Evolutionary conservation across 2,329 filamentous ascomycete species (phyloP), one percentile per base, ranked within the genome.

Genomic region (Fusarium equiseti): DNA sequence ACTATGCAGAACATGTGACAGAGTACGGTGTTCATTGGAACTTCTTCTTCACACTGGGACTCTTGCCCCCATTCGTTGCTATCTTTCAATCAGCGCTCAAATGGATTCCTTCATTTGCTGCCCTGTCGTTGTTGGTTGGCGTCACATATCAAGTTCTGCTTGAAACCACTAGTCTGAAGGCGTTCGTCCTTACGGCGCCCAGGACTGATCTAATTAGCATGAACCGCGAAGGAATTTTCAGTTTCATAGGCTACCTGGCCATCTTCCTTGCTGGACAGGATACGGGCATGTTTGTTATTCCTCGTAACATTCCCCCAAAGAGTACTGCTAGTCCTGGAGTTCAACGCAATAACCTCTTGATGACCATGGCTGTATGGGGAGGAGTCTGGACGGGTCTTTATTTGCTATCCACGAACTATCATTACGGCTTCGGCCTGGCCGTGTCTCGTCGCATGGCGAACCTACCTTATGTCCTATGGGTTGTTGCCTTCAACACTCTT

Each of bases 1-100:
- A 98, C 78, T 99, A 99, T 78, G 95, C 95, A 5, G 96, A 99
- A 79, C 96, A 99, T 83, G 94, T 98, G 63, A 94, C 93, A 16
- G 96, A 99, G 79, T 99, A 99, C 77, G 96, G 96, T 45, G 93
- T 99, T 12, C 96, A 99, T 80, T 99, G 96, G 96, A 99, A 99
- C 80, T 99, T 99, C 81, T 99, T 99, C 86, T 98, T 98, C 82
- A 99, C 96, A 0, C 85, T 99, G 12, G 95, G 90, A 8, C 88
- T 98, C 50, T 83, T 99, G 26, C 94, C 95, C 1, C 95, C 95
- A 1, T 97, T 97, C 75, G 90, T 97, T 55, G 94, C 95, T 29
- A 79, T 96, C 0, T 93, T 95, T 66, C 93, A 97, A 78, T 88
- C 91, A 1, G 83, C 90, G 0, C 88, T 95, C 62, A 84, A 86